A percentile compares a stretch with the other conserved stretches of the same genome.
Conservation (phyloP, 371 early-diverging fungal species). For the Mucor saturninus region DNA sequence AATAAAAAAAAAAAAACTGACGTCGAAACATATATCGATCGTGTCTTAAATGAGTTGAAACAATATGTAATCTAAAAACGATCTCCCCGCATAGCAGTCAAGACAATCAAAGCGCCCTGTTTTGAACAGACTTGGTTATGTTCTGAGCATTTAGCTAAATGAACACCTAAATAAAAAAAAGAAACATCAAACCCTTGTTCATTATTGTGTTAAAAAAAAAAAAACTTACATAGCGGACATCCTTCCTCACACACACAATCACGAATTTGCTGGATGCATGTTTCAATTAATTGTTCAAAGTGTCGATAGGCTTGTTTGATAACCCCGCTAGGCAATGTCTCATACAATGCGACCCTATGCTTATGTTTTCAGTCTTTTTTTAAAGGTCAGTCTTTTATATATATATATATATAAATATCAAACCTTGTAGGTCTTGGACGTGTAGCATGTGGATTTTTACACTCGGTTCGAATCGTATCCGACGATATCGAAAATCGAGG, state of each 20-base stretch:
- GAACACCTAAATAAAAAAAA: slow-evolving; percentile 37
- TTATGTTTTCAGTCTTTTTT: background rate
- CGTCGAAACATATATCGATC: slow-evolving; percentile 1
- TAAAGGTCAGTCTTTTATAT: background rate
- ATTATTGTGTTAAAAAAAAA: background rate
- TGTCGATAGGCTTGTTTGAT: slow-evolving; percentile 38
- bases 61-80: background rate
- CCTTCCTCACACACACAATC: slow-evolving; percentile 46
- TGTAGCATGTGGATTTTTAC: slow-evolving; percentile 54
- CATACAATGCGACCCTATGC: slow-evolving; percentile 43
- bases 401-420: background rate
- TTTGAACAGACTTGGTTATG: slow-evolving; percentile 47
- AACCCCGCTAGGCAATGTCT: slow-evolving; percentile 44
- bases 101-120: slow-evolving; percentile 40
- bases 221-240: slow-evolving; percentile 47
- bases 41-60: too few species aligned
- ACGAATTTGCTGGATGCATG: slow-evolving; percentile 33
- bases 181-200: background rate
- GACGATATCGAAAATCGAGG: slow-evolving; percentile 35
- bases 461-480: slow-evolving; percentile 45
- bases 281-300: slow-evolving; percentile 36
- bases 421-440: slow-evolving; percentile 40
- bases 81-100: slow-evolving; percentile 20
- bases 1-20: background rate
- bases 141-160: slow-evolving; percentile 45